phyloP scores from a whole-genome alignment of 352 stramenopile genomes.

The Phytophthora palmivora region DNA sequence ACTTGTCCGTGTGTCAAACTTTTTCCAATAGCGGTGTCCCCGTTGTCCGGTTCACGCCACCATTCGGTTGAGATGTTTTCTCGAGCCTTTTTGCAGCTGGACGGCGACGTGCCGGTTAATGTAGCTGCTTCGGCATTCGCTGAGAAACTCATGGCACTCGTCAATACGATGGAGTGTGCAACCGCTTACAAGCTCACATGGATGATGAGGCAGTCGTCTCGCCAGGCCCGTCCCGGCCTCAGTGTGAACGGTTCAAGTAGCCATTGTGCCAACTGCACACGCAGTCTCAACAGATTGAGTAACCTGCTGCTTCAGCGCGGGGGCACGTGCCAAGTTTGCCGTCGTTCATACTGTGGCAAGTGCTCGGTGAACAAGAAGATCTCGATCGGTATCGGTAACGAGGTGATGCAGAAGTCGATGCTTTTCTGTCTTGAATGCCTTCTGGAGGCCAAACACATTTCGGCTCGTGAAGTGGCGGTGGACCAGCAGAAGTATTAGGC shows the following conservation, averaged over 20 bases:
- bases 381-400: conserved; percentile 39
- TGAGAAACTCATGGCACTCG: conserved; percentile 44
- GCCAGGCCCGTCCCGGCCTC: conserved; percentile 18
- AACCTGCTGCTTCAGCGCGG: conserved; percentile 41
- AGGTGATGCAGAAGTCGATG: conserved; percentile 45
- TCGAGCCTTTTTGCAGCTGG: conserved; percentile 44
- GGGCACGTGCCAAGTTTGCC: conserved; percentile 47
- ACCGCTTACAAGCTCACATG: conserved; percentile 53
- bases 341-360: conserved; percentile 45
- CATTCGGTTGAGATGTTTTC: conserved; percentile 52
- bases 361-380: conserved; percentile 58
- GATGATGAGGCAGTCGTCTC: conserved; percentile 41
- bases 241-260: conserved; percentile 27
- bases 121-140: conserved; percentile 35
- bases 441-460: conserved; percentile 44
- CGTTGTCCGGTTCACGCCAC: conserved; percentile 27
- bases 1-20: conserved; percentile 48
- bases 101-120: conserved; percentile 47
- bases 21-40: conserved; percentile 36
- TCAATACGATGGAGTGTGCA: conserved; percentile 46
- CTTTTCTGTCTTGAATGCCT: conserved; percentile 58
- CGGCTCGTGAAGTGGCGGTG: conserved; percentile 39
- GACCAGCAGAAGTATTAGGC: conserved; percentile 41
- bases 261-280: conserved; percentile 45
- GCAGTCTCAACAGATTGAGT: conserved; percentile 45